Evolutionary conservation across 2,329 filamentous ascomycete species (phyloP).

Genomic region (Fusarium beomiforme): DNA sequence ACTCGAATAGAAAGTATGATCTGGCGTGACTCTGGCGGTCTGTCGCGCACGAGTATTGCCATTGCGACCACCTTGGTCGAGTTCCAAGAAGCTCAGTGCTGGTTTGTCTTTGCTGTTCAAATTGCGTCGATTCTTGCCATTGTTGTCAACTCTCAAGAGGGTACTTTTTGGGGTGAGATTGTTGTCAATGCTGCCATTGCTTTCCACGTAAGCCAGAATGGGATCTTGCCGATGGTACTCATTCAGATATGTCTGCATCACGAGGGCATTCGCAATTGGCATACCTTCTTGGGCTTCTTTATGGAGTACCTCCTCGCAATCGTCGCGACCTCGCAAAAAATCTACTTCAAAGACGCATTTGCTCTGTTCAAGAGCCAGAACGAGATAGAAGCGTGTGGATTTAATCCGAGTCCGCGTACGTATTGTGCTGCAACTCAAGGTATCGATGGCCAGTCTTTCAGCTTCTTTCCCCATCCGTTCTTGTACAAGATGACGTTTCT

Average conservation of each 20-base stretch:
- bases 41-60: conserved; percentile 52
- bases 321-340: conserved; percentile 50
- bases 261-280: conserved; percentile 53
- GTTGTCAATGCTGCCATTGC: conserved; percentile 51
- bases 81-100: conserved; percentile 53
- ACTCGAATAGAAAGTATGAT: conserved; percentile 51
- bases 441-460: conserved; percentile 47
- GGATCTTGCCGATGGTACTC: conserved; percentile 51
- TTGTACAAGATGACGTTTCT: conserved; percentile 52
- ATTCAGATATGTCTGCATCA: conserved; percentile 52
- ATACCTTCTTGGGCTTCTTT: conserved; percentile 53
- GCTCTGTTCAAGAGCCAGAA: conserved; percentile 48
- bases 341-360: conserved; percentile 49
- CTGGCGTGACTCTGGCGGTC: conserved; percentile 49
- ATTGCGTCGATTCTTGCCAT: conserved; percentile 54
- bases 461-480: conserved; percentile 51
- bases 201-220: conserved; percentile 51
- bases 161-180: conserved; percentile 53
- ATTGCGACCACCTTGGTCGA: conserved; percentile 54
- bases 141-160: conserved; percentile 53
- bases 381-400: conserved; percentile 46
- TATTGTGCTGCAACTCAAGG: conserved; percentile 51
- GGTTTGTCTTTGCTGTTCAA: conserved; percentile 54
- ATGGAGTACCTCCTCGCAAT: conserved; percentile 52
- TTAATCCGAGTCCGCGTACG: conserved; percentile 51